Evolutionary conservation across 2,329 filamentous ascomycete species (phyloP), one percentile per base, ranked within the genome.

Genomic region (Aspergillus uvarum): DNA sequence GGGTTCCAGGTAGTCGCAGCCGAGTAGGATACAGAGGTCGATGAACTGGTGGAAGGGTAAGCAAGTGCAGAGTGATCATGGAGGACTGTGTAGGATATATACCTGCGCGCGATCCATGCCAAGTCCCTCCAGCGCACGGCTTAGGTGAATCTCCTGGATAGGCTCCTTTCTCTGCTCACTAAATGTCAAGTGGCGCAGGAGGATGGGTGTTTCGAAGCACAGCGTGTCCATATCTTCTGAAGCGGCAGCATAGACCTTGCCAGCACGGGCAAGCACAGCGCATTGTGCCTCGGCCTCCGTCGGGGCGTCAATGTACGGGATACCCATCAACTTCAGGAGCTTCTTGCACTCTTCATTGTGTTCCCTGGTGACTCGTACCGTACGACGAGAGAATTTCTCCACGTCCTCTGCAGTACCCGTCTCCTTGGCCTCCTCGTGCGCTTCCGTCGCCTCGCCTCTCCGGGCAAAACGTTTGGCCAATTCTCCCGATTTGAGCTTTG

Each of bases 191-290:
- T 99, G 93, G 53, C 95, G 86, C 65, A 99, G 80, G 51, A 99
- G 80, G 60, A 99, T 93, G 0, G 95, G 95, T 54, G 93, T 85
- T 70, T 97, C 88, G 77, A 99, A 99, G 71, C 94, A 98, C 58
- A 99, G 81, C 0, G 95, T 99, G 73, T 99, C 95, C 95, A 99
- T 99, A 78, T 99, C 95, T 79, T 99, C 95, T 65, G 91, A 96
- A 2, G 95, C 95, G 21, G 95, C 95, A 3, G 93, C 95, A 74
- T 96, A 99, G 54, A 99, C 95, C 79, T 98, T 98, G 42, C 92
- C 94, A 5, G 91, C 93, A 62, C 89, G 84, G 0, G 95, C 95
- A 63, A 99, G 82, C 47, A 89, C 89, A 3, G 95, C 95, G 75
- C 95, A 99, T 75, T 99, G 95, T 1, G 95, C 95, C 80, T 99